Conservation (phyloP, 148 eudicot genomes). For the Limonium bicolor region DNA sequence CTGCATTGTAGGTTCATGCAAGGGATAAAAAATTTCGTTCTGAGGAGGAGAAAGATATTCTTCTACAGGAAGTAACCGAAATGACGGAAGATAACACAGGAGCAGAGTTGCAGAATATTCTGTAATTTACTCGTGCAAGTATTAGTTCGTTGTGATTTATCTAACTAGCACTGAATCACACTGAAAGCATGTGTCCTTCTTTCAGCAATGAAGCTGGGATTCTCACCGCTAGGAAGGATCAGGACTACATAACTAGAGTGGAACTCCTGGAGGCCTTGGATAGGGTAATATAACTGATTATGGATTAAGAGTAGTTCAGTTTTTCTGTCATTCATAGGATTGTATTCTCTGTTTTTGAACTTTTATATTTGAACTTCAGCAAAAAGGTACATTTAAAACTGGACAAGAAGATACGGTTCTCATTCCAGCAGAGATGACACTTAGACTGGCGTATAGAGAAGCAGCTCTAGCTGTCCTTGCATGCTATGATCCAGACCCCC, state of each 20-base stretch:
- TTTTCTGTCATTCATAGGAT: too few relatives aligned
- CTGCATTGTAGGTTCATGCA: constrained; percentile 96
- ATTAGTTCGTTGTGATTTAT: not conserved
- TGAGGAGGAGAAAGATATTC: constrained; percentile 65
- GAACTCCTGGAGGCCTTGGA: constrained; percentile 81
- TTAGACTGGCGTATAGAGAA: constrained; percentile 86
- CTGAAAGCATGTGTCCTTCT: not conserved
- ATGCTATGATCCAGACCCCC: constrained; percentile 63
- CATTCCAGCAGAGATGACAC: constrained; percentile 70
- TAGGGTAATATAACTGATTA: constrained; percentile 30
- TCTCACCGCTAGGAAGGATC: constrained; percentile 86
- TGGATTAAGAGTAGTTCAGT: not conserved
- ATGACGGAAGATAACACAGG: constrained; percentile 81
- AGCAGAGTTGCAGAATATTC: constrained; percentile 85
- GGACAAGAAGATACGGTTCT: constrained; percentile 76
- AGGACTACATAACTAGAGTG: constrained; percentile 62
- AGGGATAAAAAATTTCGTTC: constrained; percentile 70
- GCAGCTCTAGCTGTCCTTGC: constrained; percentile 88
- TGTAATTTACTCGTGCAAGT: constrained; percentile 18
- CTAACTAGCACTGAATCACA: too few relatives aligned
- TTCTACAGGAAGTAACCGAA: constrained; percentile 68
- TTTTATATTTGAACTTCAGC: constrained; percentile 28
- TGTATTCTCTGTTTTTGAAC: not conserved
- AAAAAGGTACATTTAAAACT: constrained; percentile 90
- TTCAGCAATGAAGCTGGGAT: constrained; percentile 88